Percentiles rank a stretch among this genome's conserved stretches.
Conservation (phyloP, 1,284 basidiomycete genomes). For the Cutaneotrichosporon mucoides region DNA sequence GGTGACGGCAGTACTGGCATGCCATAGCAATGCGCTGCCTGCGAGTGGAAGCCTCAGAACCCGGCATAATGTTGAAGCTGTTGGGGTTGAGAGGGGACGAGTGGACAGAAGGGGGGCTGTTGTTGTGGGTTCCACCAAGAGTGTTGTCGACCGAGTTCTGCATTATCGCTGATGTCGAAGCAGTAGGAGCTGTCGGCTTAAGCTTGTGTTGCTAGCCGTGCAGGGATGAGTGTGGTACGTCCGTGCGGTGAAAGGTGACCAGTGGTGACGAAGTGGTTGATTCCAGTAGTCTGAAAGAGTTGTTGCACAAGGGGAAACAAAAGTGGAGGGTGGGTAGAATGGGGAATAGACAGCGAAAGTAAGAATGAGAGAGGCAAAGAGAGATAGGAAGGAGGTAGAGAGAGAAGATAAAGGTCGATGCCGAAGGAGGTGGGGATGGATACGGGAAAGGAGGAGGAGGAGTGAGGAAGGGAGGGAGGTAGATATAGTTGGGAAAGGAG, state of each 20-base stretch:
- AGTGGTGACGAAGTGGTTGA: background rate
- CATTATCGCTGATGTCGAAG: background rate
- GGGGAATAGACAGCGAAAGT: background rate
- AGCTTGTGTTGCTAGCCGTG: background rate
- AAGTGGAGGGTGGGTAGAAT: background rate
- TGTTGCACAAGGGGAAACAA: slow-evolving; percentile 3
- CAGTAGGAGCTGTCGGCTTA: background rate
- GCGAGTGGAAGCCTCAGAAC: slow-evolving; percentile 27
- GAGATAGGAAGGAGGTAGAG: background rate
- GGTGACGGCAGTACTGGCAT: slow-evolving; percentile 45
- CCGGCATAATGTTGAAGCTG: slow-evolving; percentile 16
- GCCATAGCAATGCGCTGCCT: slow-evolving; percentile 46
- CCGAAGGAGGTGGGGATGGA: background rate
- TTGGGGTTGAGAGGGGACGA: slow-evolving; percentile 7
- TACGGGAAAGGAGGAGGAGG: background rate
- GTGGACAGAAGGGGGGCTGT: background rate
- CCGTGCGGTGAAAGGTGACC: background rate
- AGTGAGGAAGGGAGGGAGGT: background rate
- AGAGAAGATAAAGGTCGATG: too few relatives aligned
- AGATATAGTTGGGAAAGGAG: background rate
- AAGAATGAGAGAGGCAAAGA: background rate
- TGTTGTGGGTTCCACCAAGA: background rate
- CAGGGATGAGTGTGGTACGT: background rate
- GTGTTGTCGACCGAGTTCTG: slow-evolving; percentile 1
- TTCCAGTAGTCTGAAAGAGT: background rate